A percentile compares a stretch with the other conserved stretches of the same genome.
phyloP scores from a whole-genome alignment of 805 yeast species.

The Candida ascalaphidarum region DNA sequence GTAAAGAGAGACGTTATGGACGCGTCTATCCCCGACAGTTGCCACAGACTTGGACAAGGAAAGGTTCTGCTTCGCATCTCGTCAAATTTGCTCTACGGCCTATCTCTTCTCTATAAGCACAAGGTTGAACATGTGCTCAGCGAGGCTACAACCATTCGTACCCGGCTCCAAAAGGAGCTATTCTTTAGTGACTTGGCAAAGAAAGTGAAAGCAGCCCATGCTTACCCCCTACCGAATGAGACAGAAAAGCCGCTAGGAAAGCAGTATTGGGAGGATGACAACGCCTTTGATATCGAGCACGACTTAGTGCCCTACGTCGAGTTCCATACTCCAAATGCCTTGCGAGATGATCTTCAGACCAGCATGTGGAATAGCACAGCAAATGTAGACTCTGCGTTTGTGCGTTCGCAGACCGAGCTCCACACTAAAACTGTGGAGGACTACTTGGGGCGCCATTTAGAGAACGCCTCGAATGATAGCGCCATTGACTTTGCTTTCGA shows the following conservation, averaged over 20 bases:
- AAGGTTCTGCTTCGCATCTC: slow-evolving; percentile 22
- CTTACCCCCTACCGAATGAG: too few relatives aligned
- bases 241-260: not conserved
- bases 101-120: slow-evolving; percentile 38
- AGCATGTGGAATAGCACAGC: too few relatives aligned
- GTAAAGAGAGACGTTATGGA: slow-evolving; percentile 22
- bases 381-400: too few relatives aligned
- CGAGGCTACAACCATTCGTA: slow-evolving; percentile 13
- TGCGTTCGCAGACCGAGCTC: too few relatives aligned
- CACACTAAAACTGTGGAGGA: too few relatives aligned
- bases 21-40: slow-evolving; percentile 34
- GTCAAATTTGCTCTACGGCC: slow-evolving; percentile 40
- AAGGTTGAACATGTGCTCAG: slow-evolving; percentile 39
- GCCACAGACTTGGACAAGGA: slow-evolving; percentile 13
- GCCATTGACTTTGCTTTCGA: too few relatives aligned
- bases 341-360: too few relatives aligned
- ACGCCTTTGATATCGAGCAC: slow-evolving; percentile 13
- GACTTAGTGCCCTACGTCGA: slow-evolving; percentile 12
- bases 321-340: too few relatives aligned
- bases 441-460: too few relatives aligned
- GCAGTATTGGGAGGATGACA: slow-evolving; percentile 16
- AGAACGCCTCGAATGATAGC: too few relatives aligned
- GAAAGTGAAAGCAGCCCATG: too few relatives aligned
- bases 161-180: slow-evolving; percentile 4
- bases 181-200: slow-evolving; percentile 1